Conservation (phyloP, 2,329 filamentous ascomycete species). For the Aspergillus pseudoglaucus region DNA sequence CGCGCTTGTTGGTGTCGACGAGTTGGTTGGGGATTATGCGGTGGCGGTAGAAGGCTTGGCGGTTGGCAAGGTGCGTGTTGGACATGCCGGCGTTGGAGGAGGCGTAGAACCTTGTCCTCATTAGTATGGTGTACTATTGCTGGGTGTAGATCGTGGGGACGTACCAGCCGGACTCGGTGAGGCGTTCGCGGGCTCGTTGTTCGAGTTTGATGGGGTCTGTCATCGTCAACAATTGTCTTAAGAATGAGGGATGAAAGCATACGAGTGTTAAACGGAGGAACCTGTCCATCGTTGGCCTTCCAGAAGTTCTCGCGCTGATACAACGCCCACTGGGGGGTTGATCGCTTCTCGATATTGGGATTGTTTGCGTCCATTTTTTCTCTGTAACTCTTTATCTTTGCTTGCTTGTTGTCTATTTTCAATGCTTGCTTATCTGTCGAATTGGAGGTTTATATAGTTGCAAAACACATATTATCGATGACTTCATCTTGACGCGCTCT, state of each 20-base stretch:
- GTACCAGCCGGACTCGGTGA: constrained; percentile 53
- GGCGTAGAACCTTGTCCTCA: constrained; percentile 24
- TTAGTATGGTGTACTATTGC: not conserved
- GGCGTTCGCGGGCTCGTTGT: constrained; percentile 49
- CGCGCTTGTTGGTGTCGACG: constrained; percentile 54
- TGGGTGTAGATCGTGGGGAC: not conserved
- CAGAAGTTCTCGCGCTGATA: constrained; percentile 53
- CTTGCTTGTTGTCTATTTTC: not conserved
- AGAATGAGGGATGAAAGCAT: constrained; percentile 1
- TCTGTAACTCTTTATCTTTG: not conserved
- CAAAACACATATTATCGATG: constrained; percentile 13
- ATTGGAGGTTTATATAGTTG: constrained; percentile 7
- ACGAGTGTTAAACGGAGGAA: constrained; percentile 49
- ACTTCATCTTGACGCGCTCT: constrained; percentile 24
- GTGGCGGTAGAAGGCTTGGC: constrained; percentile 59
- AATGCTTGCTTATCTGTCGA: not conserved
- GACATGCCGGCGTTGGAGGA: constrained; percentile 32
- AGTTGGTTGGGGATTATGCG: constrained; percentile 57
- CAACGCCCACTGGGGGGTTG: constrained; percentile 49
- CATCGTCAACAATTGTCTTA: too few species aligned
- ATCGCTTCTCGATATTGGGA: constrained; percentile 45
- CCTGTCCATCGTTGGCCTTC: constrained; percentile 46
- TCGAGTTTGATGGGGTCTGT: constrained; percentile 53
- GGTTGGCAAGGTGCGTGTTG: constrained; percentile 50
- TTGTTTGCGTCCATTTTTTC: constrained; percentile 42